Evolutionary conservation across 192 early-diverging fungal genomes (phyloP).

Genomic region (Podila verticillata): DNA sequence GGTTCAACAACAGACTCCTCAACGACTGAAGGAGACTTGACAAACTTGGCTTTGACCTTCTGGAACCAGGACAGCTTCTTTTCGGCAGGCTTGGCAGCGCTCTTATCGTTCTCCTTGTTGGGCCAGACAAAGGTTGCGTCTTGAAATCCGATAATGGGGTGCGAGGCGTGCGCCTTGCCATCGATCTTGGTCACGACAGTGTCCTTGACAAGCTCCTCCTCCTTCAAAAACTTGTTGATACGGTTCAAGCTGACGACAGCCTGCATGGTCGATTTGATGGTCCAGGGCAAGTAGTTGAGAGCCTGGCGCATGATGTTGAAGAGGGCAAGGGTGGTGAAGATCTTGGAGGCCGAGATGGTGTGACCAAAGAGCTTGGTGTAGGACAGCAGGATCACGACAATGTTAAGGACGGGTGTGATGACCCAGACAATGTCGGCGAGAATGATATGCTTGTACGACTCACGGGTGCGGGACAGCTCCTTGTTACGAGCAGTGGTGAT

Average conservation of each 20-base stretch:
- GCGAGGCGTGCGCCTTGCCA: slow-evolving; percentile 10
- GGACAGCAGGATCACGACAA: slow-evolving; percentile 65
- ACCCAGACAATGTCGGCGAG: slow-evolving; percentile 64
- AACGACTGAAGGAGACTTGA: slow-evolving; percentile 5
- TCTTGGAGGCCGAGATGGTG: slow-evolving; percentile 52
- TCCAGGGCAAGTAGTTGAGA: slow-evolving; percentile 69
- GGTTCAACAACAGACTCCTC: slow-evolving; percentile 23
- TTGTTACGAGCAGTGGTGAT: slow-evolving; percentile 68
- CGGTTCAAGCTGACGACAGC: slow-evolving; percentile 69
- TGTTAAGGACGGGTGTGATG: slow-evolving; percentile 67
- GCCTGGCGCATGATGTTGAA: slow-evolving; percentile 73
- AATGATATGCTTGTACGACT: slow-evolving; percentile 62
- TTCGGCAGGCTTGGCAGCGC: slow-evolving; percentile 10
- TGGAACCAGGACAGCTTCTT: slow-evolving; percentile 21
- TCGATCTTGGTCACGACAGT: slow-evolving; percentile 32
- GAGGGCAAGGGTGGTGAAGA: slow-evolving; percentile 76
- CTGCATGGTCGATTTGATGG: slow-evolving; percentile 65
- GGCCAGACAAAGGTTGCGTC: slow-evolving; percentile 75
- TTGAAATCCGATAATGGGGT: slow-evolving; percentile 70
- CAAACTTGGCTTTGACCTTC: slow-evolving; percentile 29
- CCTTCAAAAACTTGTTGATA: slow-evolving; percentile 77
- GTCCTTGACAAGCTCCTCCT: slow-evolving; percentile 70
- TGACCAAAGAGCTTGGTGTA: slow-evolving; percentile 68
- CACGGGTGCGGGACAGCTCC: slow-evolving; percentile 65
- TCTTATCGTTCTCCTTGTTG: slow-evolving; percentile 46